These are phyloP conservation scores for Didymella glomerata DNA, from an alignment of 2,329 filamentous ascomycete genomes.

Conservation along the genomic window DNA sequence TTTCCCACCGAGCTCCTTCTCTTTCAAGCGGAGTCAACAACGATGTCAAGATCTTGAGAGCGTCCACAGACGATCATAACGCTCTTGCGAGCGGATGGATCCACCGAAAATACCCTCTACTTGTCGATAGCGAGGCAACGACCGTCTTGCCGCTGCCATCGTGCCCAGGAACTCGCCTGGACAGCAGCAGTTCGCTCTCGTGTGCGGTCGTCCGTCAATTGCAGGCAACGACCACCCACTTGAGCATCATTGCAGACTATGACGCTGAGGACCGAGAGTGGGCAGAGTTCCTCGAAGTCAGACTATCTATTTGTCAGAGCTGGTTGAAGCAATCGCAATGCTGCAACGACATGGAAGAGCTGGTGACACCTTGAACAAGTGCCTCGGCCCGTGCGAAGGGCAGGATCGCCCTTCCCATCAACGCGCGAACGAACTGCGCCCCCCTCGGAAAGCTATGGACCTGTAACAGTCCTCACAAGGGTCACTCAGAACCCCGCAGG, in stretches of 20 bases:
- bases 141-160: background rate
- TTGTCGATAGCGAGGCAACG: background rate
- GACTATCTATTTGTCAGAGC: background rate
- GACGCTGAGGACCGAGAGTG: background rate
- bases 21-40: background rate
- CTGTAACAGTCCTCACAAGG: background rate
- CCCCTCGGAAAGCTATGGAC: background rate
- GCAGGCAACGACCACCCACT: background rate
- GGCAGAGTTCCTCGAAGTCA: no score
- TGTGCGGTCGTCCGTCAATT: background rate
- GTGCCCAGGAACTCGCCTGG: background rate
- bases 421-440: background rate
- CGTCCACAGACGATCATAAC: background rate
- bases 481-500: background rate
- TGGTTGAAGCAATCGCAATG: background rate
- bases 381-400: background rate
- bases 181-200: background rate
- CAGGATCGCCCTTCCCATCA: background rate
- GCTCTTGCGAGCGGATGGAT: background rate
- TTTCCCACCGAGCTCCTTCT: background rate
- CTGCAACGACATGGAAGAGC: background rate
- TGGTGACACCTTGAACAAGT: background rate
- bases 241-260: background rate
- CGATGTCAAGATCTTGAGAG: background rate
- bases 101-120: background rate